Base-by-base conservation (phyloP, 106 monocot species). In the Allium cepa region DNA sequence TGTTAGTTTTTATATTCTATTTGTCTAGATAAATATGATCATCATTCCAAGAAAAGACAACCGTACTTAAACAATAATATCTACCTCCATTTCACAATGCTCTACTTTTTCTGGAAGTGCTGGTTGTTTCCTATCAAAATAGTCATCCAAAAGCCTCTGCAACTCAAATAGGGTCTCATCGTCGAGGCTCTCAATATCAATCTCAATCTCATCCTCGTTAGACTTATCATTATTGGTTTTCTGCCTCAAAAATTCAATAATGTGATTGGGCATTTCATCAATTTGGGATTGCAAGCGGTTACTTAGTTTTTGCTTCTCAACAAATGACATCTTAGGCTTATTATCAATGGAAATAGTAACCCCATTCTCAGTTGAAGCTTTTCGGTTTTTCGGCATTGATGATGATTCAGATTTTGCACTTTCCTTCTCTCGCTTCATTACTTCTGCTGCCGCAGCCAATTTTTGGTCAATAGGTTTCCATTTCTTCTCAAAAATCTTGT, bases 401-500 rank as follows among this genome's bases (percentile, higher is more conserved):
- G 47, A 77, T 16, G 51, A 16, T 51, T 56, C 57, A 59, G 70
- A 62, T 67, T 81, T 81, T 7, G 58, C 36, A 73, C 71, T 49
- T 69, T 66, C 76, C 53, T 60, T 56, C 47, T 74, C 75, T 47
- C 49, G 79, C 69, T 79, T 74, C 66, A 46, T 57, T 57, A 27
- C 49, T 49, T 58, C 58, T 63, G 83, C 84, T 72, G 65, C 50
- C 52, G 75, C 18, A 59, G 68, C 58, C 49, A 89, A 18, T 53
- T 92, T 97, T 72, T 86, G 84, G 55, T 84, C 86, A 49, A 97
- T 79, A 59, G 76, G 71, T 14, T 85, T 89, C 97, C 97, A 97
- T 78, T 82, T 84, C 17, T 75, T 71, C 72, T 97, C 97, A 84
- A 97, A 97, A 45, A 80, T 72, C 70, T 89, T 87, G 11, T 62